A percentile compares a stretch with the other conserved stretches of the same genome.
Evolutionary conservation across 768 basidiomycete species (phyloP).

Genomic region (Saitozyma podzolica): DNA sequence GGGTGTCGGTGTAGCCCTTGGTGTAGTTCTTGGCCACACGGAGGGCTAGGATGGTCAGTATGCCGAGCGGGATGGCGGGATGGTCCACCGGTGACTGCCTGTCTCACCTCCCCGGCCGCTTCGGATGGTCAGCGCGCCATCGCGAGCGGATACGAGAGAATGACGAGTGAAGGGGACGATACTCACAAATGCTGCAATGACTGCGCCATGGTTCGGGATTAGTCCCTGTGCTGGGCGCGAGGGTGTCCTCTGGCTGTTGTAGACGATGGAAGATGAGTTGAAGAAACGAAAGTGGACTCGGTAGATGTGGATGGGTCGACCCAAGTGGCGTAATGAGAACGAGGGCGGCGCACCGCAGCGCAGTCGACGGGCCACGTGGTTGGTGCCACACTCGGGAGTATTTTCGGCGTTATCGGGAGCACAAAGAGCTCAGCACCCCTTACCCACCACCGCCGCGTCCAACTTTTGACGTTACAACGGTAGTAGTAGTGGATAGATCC

Average conservation of each 20-base stretch:
- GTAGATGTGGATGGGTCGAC: no score
- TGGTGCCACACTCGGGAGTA: no score
- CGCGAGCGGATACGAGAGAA: neutral
- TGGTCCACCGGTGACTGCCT: neutral
- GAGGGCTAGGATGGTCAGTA: slow-evolving; percentile 58
- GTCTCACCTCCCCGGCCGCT: slow-evolving; percentile 48
- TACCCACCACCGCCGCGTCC: no score
- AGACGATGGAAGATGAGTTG: neutral
- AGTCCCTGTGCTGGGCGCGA: no score
- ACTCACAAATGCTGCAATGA: slow-evolving; percentile 42
- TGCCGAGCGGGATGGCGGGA: neutral
- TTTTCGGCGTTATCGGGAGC: no score
- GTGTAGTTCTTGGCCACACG: slow-evolving; percentile 94
- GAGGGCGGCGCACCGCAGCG: no score
- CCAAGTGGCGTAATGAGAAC: no score
- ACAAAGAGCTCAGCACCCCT: no score
- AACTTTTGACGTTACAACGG: no score
- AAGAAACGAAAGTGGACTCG: neutral
- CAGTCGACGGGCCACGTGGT: no score
- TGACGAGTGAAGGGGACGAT: neutral
- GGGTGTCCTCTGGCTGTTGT: no score
- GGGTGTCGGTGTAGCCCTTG: slow-evolving; percentile 73
- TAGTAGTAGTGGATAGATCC: no score
- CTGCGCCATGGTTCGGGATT: slow-evolving; percentile 16
- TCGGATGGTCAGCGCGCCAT: slow-evolving; percentile 12